Evolutionary conservation across 176 grass and related monocot species (phyloP), one percentile per base, ranked within the genome.

Genomic region (Leersia perrieri): DNA sequence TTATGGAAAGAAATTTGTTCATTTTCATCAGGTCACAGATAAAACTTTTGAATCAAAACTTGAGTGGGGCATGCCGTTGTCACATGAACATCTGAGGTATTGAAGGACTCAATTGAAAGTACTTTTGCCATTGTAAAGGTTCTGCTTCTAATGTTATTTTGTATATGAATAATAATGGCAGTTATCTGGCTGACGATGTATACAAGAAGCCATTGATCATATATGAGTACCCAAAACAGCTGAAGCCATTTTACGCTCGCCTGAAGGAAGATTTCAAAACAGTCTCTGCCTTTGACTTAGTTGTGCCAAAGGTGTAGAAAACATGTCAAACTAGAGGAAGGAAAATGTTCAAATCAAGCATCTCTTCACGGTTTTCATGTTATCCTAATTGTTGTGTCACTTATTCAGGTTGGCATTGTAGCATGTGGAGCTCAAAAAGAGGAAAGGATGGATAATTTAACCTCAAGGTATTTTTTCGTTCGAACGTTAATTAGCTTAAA

Each of bases 181-280:
- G 85, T 66, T 94, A 90, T 66, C 85, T 94, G 38, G 85, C 34
- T 51, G 79, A 88, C 41, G 68, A 88, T 15, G n/a, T 55, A 22
- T 80, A 88, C 73, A 88, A 86, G 38, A 73, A 49, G 41, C 78
- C 85, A 62, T 28, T 88, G 63, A 88, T 90, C 25, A 63, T 94
- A 33, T 83, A 88, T 60, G 82, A 90, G 12, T 88, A 86, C 72
- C 91, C 88, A 7, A 94, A 94, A 67, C 78, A 88, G 77, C 44
- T 88, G 7, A 82, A 94, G 63, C 91, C 91, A 68, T 88, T 94
- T 80, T 90, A 90, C 85, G 81, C 79, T 58, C 88, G 78, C 9
- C 63, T 88, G 28, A 67, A 72, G 33, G 85, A 90, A 71, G 82
- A 94, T 69, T 34, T 22, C 18, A 86, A 66, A 49, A 90, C 82